Evolutionary conservation across 352 stramenopile species (phyloP), one percentile per base, ranked within the genome.

Genomic region (Globisporangium okanoganense): DNA sequence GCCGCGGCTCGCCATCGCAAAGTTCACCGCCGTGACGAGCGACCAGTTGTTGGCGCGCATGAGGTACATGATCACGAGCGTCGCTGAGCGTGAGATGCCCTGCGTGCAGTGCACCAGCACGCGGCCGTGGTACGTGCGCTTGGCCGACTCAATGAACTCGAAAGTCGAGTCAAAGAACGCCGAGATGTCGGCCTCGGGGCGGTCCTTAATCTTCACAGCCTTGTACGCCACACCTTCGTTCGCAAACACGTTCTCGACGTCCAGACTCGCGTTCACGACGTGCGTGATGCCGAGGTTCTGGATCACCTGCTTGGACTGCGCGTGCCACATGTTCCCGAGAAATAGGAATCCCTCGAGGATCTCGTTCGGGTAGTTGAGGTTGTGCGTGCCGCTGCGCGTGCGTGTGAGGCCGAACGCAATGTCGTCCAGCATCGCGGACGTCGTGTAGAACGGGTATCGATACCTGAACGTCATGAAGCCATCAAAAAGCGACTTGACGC

Each of bases 241-340:
- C 40, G 74, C 78, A 61, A 91, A 95, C 44, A 82, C 78, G 56
- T 95, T 92, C 6, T 82, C 83, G 5, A 87, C 64, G 40, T 95
- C 85, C 7, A 92, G 61, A 53, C 80, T 93, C 8, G 84, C 85
- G 60, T 95, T 95, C 27, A 95, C 82, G 14, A 95, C 73, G 59
- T 95, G 85, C 20, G 85, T 95, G 64, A 95, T 93, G 14, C 83
- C 85, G 43, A 95, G 66, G 63, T 95, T 73, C 3, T 80, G 79
- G 27, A 93, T 58, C 8, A 95, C 81, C 38, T 89, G 74, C 64
- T 79, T 79, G 31, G 72, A 87, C 67, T 94, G 82, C 20, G 85
- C 85, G 66, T 95, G 85, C 85, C 85, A 95, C 83, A 95, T 93
- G 68, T 95, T 95, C 44, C 85, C 85, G 22, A 95, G 70, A 60